phyloP scores from a whole-genome alignment of 2,329 filamentous ascomycete species.

The Exophiala xenobiotica region DNA sequence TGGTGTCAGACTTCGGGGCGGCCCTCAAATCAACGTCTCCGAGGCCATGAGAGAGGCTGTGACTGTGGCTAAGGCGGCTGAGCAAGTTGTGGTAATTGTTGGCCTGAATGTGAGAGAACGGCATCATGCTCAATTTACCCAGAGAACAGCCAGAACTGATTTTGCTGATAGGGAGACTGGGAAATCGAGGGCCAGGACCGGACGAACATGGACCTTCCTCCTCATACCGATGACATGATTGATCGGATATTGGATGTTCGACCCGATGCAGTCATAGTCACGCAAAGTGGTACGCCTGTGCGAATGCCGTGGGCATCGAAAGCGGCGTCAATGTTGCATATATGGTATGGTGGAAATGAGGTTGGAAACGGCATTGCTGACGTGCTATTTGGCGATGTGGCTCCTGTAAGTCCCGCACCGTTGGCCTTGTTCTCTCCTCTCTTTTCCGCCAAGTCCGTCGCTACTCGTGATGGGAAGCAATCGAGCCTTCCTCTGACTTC shows the following conservation, averaged over 20 bases:
- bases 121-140: too few species aligned
- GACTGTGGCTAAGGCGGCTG: not conserved
- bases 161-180: too few species aligned
- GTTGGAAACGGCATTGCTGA: constrained; percentile 77
- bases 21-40: constrained; percentile 33
- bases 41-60: constrained; percentile 55
- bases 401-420: too few species aligned
- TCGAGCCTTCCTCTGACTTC: too few species aligned
- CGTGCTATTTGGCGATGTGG: constrained; percentile 69
- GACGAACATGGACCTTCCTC: constrained; percentile 56
- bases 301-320: constrained; percentile 48
- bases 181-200: constrained; percentile 70
- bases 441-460: too few species aligned
- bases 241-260: constrained; percentile 62
- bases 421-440: too few species aligned
- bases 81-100: constrained; percentile 53
- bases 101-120: constrained; percentile 73
- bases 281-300: constrained; percentile 71
- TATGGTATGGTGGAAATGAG: constrained; percentile 83
- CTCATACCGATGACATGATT: constrained; percentile 55
- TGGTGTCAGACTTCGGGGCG: constrained; percentile 66
- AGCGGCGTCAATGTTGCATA: constrained; percentile 63
- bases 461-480: too few species aligned
- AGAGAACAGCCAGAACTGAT: too few species aligned
- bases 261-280: constrained; percentile 67